These are phyloP conservation scores for Saccharomyces hybrid DNA, from an alignment of 1,139 yeast genomes.

Conservation along the genomic window DNA sequence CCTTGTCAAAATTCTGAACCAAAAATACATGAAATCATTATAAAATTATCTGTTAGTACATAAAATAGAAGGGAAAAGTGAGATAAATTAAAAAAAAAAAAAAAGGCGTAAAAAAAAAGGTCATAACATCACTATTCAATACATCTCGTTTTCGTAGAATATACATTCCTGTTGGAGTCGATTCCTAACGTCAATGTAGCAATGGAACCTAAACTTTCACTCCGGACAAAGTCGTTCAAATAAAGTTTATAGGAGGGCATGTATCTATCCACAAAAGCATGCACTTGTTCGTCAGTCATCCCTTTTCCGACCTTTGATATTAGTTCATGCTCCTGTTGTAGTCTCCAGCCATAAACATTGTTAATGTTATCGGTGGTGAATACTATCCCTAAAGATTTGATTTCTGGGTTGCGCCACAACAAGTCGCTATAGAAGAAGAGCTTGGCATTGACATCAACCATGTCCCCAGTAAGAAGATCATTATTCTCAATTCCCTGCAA, in stretches of 20 bases:
- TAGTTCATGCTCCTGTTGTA: slow-evolving; percentile 73
- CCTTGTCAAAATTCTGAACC: not conserved
- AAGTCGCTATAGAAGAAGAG: slow-evolving; percentile 45
- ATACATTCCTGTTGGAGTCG: slow-evolving; percentile 18
- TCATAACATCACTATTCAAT: slow-evolving; percentile 9
- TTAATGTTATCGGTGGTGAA: slow-evolving; percentile 50
- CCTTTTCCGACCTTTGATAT: slow-evolving; percentile 54
- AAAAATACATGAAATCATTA: not conserved
- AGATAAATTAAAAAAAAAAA: slow-evolving; percentile 1
- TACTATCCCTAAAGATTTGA: slow-evolving; percentile 55
- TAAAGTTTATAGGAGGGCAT: slow-evolving; percentile 80
- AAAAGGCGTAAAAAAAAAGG: not conserved
- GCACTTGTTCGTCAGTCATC: slow-evolving; percentile 69
- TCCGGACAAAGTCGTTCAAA: slow-evolving; percentile 38
- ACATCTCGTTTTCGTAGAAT: slow-evolving; percentile 11
- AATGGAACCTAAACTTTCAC: slow-evolving; percentile 22
- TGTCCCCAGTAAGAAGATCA: slow-evolving; percentile 16
- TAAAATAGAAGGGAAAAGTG: not conserved
- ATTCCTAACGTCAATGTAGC: slow-evolving; percentile 27
- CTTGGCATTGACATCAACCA: slow-evolving; percentile 42
- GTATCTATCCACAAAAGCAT: slow-evolving; percentile 65
- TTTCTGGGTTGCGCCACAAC: slow-evolving; percentile 56
- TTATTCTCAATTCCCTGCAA: slow-evolving; percentile 22
- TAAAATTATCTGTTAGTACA: not conserved
- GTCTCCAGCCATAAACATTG: slow-evolving; percentile 74